A percentile compares a stretch with the other conserved stretches of the same genome.
Evolutionary conservation across 345 rosid genomes (phyloP).

Genomic region (Corymbia maculata): DNA sequence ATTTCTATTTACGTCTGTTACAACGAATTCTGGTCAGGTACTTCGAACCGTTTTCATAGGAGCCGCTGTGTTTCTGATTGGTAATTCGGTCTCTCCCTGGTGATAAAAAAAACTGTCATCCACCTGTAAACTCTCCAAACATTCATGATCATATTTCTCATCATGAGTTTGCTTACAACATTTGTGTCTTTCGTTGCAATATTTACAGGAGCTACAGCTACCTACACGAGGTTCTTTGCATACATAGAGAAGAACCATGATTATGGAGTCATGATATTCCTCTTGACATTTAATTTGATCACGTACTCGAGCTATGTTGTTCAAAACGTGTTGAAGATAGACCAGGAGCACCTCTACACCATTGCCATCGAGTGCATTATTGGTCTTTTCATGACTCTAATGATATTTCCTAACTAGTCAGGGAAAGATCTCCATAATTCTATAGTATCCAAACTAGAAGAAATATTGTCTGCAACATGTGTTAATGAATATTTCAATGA

Average conservation of each 20-base stretch:
- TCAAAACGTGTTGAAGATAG: constrained; percentile 45
- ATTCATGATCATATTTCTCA: background rate
- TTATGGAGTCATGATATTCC: constrained; percentile 78
- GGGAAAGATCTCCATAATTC: constrained; percentile 76
- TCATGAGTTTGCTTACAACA: too few relatives aligned
- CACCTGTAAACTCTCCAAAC: too few relatives aligned
- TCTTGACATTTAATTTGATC: constrained; percentile 71
- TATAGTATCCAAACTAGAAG: constrained; percentile 60
- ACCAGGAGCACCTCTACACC: constrained; percentile 51
- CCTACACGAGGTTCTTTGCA: constrained; percentile 40
- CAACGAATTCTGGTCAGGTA: constrained; percentile 30
- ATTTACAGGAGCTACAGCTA: constrained; percentile 48
- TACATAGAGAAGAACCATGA: constrained; percentile 73
- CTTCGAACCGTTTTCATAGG: constrained; percentile 74
- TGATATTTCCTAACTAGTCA: constrained; percentile 80
- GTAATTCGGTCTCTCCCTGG: constrained; percentile 10
- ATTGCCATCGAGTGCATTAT: constrained; percentile 64
- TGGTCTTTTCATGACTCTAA: constrained; percentile 63
- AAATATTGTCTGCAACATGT: constrained; percentile 34
- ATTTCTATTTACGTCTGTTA: constrained; percentile 45
- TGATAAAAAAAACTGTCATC: too few relatives aligned
- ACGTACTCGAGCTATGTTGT: constrained; percentile 73
- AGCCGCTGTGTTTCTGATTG: constrained; percentile 50
- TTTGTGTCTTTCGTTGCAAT: too few relatives aligned
- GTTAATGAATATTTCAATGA: constrained; percentile 56